Evolutionary conservation across 2,329 filamentous ascomycete species (phyloP).

Genomic region (Calonectria naviculata): DNA sequence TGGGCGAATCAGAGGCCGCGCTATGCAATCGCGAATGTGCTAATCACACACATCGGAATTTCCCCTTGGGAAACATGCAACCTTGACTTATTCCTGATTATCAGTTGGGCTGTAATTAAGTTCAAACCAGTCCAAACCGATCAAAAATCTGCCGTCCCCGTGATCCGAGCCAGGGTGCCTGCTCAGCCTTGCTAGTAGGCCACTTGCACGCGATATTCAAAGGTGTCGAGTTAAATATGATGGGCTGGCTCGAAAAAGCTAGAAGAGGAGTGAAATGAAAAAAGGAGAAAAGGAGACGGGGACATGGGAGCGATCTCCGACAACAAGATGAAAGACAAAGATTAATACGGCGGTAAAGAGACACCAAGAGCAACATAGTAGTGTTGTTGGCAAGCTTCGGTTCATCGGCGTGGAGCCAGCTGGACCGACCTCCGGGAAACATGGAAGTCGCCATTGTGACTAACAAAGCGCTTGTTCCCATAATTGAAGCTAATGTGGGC

Average conservation of each 20-base stretch:
- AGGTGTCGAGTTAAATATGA: not conserved
- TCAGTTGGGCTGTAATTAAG: not conserved
- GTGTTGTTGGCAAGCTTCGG: slow-evolving; percentile 9
- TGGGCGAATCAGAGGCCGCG: slow-evolving; percentile 23
- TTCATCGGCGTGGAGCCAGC: slow-evolving; percentile 28
- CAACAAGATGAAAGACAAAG: too few relatives aligned
- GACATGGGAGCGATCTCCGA: not conserved
- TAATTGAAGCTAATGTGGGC: slow-evolving; percentile 15
- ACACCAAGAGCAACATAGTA: not conserved
- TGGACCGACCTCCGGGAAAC: not conserved
- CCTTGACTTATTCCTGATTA: slow-evolving; percentile 18
- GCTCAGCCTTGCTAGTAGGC: too few relatives aligned
- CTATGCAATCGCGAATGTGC: slow-evolving; percentile 22
- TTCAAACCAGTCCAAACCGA: not conserved
- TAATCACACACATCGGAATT: slow-evolving; percentile 29
- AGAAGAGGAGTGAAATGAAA: not conserved
- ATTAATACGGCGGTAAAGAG: not conserved
- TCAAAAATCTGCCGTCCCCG: not conserved
- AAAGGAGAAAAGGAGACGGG: not conserved
- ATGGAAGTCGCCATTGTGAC: slow-evolving; percentile 30
- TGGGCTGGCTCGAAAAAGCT: too few relatives aligned
- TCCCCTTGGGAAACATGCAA: not conserved
- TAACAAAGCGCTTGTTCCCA: slow-evolving; percentile 29
- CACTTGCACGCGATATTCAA: not conserved
- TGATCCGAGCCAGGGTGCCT: not conserved